Conservation (phyloP, 177 flowering plant genomes). For the Telopea speciosissima region DNA sequence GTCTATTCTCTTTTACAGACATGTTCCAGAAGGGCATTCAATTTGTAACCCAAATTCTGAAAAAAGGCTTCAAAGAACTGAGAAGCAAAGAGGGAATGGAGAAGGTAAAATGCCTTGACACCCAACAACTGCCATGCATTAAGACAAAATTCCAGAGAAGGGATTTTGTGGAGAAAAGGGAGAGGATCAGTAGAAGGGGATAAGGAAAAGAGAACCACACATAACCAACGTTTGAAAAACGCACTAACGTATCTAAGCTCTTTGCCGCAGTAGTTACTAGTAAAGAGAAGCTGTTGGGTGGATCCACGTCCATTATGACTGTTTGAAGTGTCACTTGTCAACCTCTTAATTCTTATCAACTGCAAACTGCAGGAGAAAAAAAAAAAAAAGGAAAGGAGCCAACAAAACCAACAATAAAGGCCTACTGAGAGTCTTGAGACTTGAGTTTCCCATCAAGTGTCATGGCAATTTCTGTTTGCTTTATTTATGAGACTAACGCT, state of each 20-base stretch:
- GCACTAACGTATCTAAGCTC: conserved; percentile 25
- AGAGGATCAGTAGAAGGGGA: conserved; percentile 28
- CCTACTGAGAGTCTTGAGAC: too few relatives aligned
- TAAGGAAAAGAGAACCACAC: conserved; percentile 96
- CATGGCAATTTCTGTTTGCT: too few relatives aligned
- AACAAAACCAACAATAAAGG: too few relatives aligned
- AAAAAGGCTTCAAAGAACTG: not conserved
- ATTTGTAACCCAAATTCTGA: not conserved
- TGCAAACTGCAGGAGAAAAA: not conserved
- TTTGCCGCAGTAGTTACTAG: conserved; percentile 16
- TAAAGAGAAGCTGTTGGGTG: conserved; percentile 20
- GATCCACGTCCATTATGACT: conserved; percentile 45
- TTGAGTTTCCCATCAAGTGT: too few relatives aligned
- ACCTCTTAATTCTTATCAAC: not conserved
- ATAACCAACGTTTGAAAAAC: conserved; percentile 38
- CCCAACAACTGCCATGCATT: conserved; percentile 17
- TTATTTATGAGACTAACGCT: too few relatives aligned
- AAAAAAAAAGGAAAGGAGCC: too few relatives aligned
- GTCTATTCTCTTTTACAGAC: conserved; percentile 36
- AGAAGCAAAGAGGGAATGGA: conserved; percentile 5
- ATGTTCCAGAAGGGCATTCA: conserved; percentile 25
- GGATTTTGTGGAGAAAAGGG: not conserved
- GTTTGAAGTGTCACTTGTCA: not conserved
- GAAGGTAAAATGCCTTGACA: conserved; percentile 16
- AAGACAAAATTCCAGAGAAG: conserved; percentile 4